Base-by-base conservation (phyloP, 1,284 basidiomycete species). In the Irpex rosettiformis region DNA sequence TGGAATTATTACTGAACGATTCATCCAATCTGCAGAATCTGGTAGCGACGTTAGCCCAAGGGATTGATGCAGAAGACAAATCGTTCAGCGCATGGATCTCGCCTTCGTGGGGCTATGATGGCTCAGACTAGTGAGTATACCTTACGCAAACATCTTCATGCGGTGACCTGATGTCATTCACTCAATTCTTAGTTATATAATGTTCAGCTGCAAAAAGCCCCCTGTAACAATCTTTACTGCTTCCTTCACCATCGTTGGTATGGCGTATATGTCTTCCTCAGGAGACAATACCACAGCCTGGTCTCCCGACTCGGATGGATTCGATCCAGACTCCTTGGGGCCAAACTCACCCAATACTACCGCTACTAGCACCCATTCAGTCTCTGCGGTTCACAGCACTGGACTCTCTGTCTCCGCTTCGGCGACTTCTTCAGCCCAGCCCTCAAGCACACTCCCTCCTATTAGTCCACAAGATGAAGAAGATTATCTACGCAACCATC, bases 221-320 rank as follows among this genome's bases (percentile, higher is more conserved):
- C 60, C 62, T 2, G 22, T 62, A 22, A 64, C 66, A 8, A 56
- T 69, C 63, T 73, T 68, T 43, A 75, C 72, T 29, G 69, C 75
- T 6, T 75, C 77, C 18, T 81, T 80, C 64, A 75, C 73, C 11
- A 71, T 77, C 57, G 68, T 64, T 10, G 71, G 72, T 61, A 70
- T 71, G 64, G 67, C 70, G 45, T 62, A 65, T 30, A 62, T 69
- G 59, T 54, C 37, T 37, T 25, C 57, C 42, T 29, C 30, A 43
- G 21, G 22, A 47, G 29, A 49, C 13, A 58, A 45, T 18, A 52
- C 45, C 29, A 45, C 42, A 3, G 22, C 18, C 22, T 27, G 60
- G 11, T 56, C 37, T 29, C 7, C 16, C 22, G 48, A 10, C 25
- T 3, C 48, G 10, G 56, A 62, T 25, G 59, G 59, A 24, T 61